Base-by-base conservation (phyloP, 2,329 filamentous ascomycete genomes). In the Claviceps maximensis region DNA sequence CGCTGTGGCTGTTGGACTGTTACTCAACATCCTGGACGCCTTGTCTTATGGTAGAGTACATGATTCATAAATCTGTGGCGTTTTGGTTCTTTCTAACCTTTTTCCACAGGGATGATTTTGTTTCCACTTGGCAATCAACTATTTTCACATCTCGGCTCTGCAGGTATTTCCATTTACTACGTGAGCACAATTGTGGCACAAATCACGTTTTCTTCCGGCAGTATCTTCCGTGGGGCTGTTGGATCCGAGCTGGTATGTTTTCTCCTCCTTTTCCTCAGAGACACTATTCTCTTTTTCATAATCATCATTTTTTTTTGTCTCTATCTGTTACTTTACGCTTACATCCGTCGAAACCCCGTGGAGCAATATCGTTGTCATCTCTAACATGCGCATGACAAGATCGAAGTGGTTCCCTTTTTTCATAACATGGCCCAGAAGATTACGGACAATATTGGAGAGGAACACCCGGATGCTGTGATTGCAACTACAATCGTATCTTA, bases 161-260 rank as follows among this genome's bases (percentile, higher is more conserved):
- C 95, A 53, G 93, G 93, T 25, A 95, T 98, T 53, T 95, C 93
- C 0, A 96, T 98, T 69, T 98, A 97, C 71, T 98, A 97, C 67
- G 87, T 98, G 60, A 96, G 90, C 75, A 96, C 90, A 54, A 95
- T 98, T 57, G 79, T 97, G 42, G 87, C 93, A 0, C 93, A 98
- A 65, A 69, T 98, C 50, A 86, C 89, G 17, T 97, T 91, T 65
- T 96, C 91, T 0, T 77, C 78, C 21, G 86, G 89, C 0, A 96
- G 90, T 62, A 83, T 88, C 36, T 98, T 98, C 71, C 85, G 80
- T 59, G 91, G 93, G 17, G 89, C 88, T 3, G 83, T 98, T 55
- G 93, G 93, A 5, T 97, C 93, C 2, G 93, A 98, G 68, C 84
- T 98, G 83, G 82, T 84, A 70, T 59, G 76, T 68, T 19, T n/a